phyloP scores from a whole-genome alignment of 768 basidiomycete species.

The Trametes cinnabarina region DNA sequence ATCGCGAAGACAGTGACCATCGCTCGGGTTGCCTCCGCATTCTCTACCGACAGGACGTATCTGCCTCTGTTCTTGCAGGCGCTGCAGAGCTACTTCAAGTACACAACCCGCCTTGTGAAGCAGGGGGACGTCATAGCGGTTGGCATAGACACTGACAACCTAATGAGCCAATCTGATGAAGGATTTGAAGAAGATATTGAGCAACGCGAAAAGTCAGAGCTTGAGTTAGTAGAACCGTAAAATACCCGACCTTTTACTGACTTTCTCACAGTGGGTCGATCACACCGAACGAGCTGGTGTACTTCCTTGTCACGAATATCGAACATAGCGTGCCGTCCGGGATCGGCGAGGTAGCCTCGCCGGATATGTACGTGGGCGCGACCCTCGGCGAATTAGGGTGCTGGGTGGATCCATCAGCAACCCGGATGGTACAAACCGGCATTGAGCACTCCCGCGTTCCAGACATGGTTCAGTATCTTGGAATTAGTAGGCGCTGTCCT shows the following conservation, averaged over 20 bases:
- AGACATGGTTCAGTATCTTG: constrained; percentile 47
- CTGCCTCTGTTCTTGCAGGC: constrained; percentile 60
- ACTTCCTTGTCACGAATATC: constrained; percentile 77
- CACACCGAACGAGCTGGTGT: constrained; percentile 52
- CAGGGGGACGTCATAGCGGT: constrained; percentile 73
- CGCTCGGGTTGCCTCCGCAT: constrained; percentile 76
- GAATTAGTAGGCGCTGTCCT: constrained; percentile 43
- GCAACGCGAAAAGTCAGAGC: background rate
- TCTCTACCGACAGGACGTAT: constrained; percentile 61
- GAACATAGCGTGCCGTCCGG: constrained; percentile 57
- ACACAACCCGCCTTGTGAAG: constrained; percentile 56
- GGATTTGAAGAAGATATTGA: constrained; percentile 6
- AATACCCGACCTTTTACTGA: background rate
- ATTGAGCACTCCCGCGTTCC: constrained; percentile 66
- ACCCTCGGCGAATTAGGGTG: constrained; percentile 76
- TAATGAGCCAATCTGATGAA: constrained; percentile 14
- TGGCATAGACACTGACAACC: constrained; percentile 52
- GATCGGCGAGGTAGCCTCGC: constrained; percentile 30
- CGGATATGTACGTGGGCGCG: constrained; percentile 53
- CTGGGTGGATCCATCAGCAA: constrained; percentile 71
- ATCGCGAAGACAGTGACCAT: constrained; percentile 68
- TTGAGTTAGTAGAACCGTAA: constrained; percentile 1
- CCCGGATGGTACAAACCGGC: constrained; percentile 79
- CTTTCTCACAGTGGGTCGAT: background rate
- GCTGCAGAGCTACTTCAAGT: constrained; percentile 62